Percentiles rank a stretch among this genome's conserved stretches.
Conservation (phyloP, 148 eudicot species). For the Fallopia convolvulus region DNA sequence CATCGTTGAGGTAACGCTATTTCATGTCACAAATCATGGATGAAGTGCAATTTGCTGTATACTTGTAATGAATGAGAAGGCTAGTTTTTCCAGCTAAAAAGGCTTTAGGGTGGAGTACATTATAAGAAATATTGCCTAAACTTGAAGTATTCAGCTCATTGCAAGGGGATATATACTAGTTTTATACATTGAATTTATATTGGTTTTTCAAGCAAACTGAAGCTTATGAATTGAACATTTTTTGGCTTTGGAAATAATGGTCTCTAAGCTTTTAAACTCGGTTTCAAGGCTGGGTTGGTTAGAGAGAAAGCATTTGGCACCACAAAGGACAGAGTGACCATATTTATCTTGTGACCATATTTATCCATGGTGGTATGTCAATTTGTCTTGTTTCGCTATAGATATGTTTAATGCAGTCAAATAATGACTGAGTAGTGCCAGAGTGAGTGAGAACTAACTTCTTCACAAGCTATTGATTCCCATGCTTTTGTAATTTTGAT, state of each 20-base stretch:
- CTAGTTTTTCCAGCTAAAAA: neutral
- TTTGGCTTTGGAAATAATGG: too few relatives aligned
- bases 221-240: neutral
- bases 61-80: constrained; percentile 20
- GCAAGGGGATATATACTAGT: neutral
- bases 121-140: neutral
- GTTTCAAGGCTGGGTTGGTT: constrained; percentile 88
- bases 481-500: neutral
- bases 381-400: neutral
- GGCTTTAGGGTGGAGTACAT: too few relatives aligned
- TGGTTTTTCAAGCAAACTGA: neutral
- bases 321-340: constrained; percentile 86
- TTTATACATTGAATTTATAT: neutral
- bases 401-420: neutral
- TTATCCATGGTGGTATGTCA: constrained; percentile 84
- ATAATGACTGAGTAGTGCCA: neutral
- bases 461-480: neutral
- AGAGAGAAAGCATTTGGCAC: constrained; percentile 94
- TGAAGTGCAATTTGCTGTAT: too few relatives aligned
- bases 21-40: too few relatives aligned
- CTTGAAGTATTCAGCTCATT: neutral
- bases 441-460: neutral
- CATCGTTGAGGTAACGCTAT: constrained; percentile 95
- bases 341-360: constrained; percentile 92
- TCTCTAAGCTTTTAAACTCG: too few relatives aligned